Evolutionary conservation across 305 asterid species (phyloP).

Genomic region (Fraxinus baroniana): DNA sequence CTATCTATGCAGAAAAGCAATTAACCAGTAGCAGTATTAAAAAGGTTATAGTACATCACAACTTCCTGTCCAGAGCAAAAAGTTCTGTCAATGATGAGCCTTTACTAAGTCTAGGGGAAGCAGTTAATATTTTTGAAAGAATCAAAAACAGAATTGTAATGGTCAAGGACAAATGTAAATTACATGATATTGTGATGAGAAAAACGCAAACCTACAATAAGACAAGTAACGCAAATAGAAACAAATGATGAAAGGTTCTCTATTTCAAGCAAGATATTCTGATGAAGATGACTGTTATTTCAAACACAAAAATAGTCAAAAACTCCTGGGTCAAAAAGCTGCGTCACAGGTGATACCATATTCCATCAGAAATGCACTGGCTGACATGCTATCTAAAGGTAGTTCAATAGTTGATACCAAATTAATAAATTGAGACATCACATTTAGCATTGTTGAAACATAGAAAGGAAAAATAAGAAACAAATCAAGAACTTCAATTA

Average conservation of each 20-base stretch:
- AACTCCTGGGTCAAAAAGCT: not conserved
- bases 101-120: not conserved
- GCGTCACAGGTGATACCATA: not conserved
- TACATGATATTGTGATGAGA: not conserved
- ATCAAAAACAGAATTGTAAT: not conserved
- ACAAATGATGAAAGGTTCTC: not conserved
- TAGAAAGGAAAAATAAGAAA: not conserved
- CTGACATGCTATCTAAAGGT: not conserved
- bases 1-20: not conserved
- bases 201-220: not conserved
- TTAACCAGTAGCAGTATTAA: not conserved
- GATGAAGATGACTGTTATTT: not conserved
- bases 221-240: not conserved
- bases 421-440: not conserved
- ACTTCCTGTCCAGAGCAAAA: not conserved
- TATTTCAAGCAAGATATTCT: not conserved
- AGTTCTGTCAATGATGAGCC: not conserved
- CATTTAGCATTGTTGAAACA: not conserved
- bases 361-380: not conserved
- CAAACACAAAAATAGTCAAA: not conserved
- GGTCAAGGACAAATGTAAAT: not conserved
- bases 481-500: not conserved
- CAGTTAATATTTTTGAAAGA: not conserved
- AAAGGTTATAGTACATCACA: not conserved
- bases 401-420: not conserved